Evolutionary conservation across 768 basidiomycete species (phyloP), one percentile per base, ranked within the genome.

Genomic region (Sutorius australiensis): DNA sequence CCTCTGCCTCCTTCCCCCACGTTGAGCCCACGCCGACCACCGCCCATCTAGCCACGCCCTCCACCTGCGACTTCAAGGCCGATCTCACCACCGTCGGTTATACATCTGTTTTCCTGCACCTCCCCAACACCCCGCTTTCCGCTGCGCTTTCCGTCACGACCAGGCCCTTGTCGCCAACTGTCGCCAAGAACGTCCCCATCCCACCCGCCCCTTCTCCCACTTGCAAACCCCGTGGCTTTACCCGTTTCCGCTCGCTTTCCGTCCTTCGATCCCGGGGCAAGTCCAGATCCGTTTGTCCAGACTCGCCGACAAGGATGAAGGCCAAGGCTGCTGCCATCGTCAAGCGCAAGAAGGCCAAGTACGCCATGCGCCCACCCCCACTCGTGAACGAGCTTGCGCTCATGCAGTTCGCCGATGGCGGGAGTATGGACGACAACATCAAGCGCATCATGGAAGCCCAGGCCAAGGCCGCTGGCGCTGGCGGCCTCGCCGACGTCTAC

Each of bases 321-420:
- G 51, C 55, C 27, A 61, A 59, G 33, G 48, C 40, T 3, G 53
- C 57, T 4, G 64, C 72, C 12, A 67, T 79, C 28, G 70, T 73
- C 11, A 75, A 74, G 62, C 75, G 74, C 58, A 83, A 82, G 64
- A 84, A 79, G 65, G 72, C 76, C 12, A 75, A 79, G 53, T 79
- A 83, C 64, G 67, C 73, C 9, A 64, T 70, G 14, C 73, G 67
- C 31, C 59, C 72, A 67, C 40, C 83, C 3, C 77, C 85, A 3
- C 79, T 88, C 45, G 75, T 80, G 4, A 81, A 80, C 49, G 86
- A 88, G 55, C 76, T 88, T 48, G 83, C 81, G 0, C 70, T 89
- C 51, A 80, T 84, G 79, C 87, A 89, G 67, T 80, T 87, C 54
- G 64, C 73, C 11, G 84, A 83, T 38, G 87, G 87, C 19, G 87